These are phyloP conservation scores for Marasmius oreades DNA, from an alignment of 1,284 basidiomycete species.

Conservation along the genomic window DNA sequence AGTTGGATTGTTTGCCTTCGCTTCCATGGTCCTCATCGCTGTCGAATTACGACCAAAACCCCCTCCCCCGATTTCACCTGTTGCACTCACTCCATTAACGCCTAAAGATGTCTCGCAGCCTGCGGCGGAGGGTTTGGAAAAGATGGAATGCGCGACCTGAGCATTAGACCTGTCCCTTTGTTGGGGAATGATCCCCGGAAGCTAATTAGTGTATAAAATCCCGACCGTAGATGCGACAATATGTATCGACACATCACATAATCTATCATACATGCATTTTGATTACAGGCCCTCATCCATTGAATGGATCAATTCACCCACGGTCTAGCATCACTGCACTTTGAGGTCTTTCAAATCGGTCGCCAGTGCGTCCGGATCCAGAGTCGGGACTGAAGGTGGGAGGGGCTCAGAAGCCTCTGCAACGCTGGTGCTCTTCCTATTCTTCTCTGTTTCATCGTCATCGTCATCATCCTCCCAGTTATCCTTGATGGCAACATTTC, in stretches of 20 bases:
- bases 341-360: slow-evolving; percentile 40
- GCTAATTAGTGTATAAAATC: not conserved
- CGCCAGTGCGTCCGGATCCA: slow-evolving; percentile 30
- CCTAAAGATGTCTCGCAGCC: slow-evolving; percentile 20
- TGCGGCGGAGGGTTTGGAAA: slow-evolving; percentile 25
- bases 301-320: not conserved
- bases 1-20: slow-evolving; percentile 65
- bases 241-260: not conserved
- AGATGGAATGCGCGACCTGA: slow-evolving; percentile 32
- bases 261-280: not conserved
- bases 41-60: slow-evolving; percentile 61
- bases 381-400: slow-evolving; percentile 5
- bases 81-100: slow-evolving; percentile 6
- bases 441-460: slow-evolving; percentile 25
- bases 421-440: not conserved
- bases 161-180: not conserved
- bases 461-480: slow-evolving; percentile 79
- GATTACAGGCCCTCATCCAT: not conserved
- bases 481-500: slow-evolving; percentile 51
- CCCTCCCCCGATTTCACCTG: slow-evolving; percentile 29
- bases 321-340: slow-evolving; percentile 11
- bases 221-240: not conserved
- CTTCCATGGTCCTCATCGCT: slow-evolving; percentile 59
- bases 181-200: not conserved
- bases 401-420: not conserved